Evolutionary conservation across 2,329 filamentous ascomycete species (phyloP).

Genomic region (Orbilia brochopaga): DNA sequence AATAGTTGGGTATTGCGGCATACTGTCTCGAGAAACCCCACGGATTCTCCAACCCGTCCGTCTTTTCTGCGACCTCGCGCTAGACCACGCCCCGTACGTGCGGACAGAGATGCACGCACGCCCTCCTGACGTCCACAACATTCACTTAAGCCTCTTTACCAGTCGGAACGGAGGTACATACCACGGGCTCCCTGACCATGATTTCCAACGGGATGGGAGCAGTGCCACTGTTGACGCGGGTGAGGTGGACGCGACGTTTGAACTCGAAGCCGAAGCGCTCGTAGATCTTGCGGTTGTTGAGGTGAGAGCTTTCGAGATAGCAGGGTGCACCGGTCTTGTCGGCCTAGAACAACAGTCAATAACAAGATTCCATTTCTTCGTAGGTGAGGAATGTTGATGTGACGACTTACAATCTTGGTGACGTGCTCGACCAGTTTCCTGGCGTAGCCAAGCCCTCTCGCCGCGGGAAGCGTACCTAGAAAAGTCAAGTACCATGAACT

Average conservation of each 20-base stretch:
- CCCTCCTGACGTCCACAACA: slow-evolving; percentile 53
- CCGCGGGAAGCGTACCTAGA: slow-evolving; percentile 74
- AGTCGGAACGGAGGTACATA: slow-evolving; percentile 53
- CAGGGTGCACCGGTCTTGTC: slow-evolving; percentile 71
- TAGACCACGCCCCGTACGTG: slow-evolving; percentile 5
- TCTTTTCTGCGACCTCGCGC: slow-evolving; percentile 12
- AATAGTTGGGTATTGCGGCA: slow-evolving; percentile 52
- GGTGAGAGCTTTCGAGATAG: slow-evolving; percentile 79
- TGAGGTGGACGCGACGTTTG: slow-evolving; percentile 65
- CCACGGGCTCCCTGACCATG: slow-evolving; percentile 76
- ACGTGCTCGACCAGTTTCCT: slow-evolving; percentile 74
- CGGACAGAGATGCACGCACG: slow-evolving; percentile 28
- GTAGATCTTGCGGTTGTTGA: slow-evolving; percentile 73
- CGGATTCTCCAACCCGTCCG: slow-evolving; percentile 21
- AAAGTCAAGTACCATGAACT: slow-evolving; percentile 84
- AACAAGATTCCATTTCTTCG: too few relatives aligned
- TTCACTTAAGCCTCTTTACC: slow-evolving; percentile 52
- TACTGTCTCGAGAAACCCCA: slow-evolving; percentile 18
- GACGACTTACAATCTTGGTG: slow-evolving; percentile 66
- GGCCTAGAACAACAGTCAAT: slow-evolving; percentile 61
- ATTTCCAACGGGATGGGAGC: slow-evolving; percentile 73
- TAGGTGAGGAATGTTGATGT: too few relatives aligned
- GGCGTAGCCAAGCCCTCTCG: slow-evolving; percentile 75
- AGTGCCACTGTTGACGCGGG: slow-evolving; percentile 60
- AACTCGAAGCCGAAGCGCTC: slow-evolving; percentile 75